A percentile compares a stretch with the other conserved stretches of the same genome.
These are phyloP conservation scores for Kondoa subrosea DNA, from an alignment of 768 basidiomycete species.

Conservation along the genomic window DNA sequence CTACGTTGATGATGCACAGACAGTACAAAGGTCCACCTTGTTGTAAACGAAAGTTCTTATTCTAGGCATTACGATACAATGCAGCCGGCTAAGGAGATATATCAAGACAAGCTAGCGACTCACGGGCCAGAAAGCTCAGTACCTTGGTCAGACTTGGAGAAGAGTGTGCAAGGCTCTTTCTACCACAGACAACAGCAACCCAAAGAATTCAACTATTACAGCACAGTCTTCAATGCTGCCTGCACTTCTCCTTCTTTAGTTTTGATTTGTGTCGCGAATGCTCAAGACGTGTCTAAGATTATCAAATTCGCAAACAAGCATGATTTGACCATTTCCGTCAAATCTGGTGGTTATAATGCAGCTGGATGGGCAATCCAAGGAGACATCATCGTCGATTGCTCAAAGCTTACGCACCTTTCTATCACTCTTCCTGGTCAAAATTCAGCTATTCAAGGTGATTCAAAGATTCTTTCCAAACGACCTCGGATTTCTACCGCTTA, in stretches of 20 bases:
- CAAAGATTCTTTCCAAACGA: neutral
- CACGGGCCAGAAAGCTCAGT: neutral
- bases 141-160: neutral
- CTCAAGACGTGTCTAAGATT: conserved; percentile 36
- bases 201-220: neutral
- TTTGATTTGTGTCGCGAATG: neutral
- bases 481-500: neutral
- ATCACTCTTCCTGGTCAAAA: neutral
- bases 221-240: neutral
- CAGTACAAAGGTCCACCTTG: neutral
- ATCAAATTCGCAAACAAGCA: conserved; percentile 56
- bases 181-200: neutral
- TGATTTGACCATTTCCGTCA: conserved; percentile 55
- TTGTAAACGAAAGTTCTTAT: neutral
- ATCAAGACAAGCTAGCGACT: too few species aligned
- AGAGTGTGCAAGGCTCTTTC: neutral
- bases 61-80: too few species aligned
- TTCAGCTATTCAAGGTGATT: neutral
- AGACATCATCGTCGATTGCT: conserved; percentile 67
- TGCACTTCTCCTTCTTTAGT: neutral
- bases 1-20: too few species aligned
- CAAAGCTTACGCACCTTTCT: conserved; percentile 48
- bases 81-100: too few species aligned
- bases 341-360: conserved; percentile 78
- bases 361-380: conserved; percentile 83